phyloP scores from a whole-genome alignment of 208 protist genomes.

The Strigomonas galati region DNA sequence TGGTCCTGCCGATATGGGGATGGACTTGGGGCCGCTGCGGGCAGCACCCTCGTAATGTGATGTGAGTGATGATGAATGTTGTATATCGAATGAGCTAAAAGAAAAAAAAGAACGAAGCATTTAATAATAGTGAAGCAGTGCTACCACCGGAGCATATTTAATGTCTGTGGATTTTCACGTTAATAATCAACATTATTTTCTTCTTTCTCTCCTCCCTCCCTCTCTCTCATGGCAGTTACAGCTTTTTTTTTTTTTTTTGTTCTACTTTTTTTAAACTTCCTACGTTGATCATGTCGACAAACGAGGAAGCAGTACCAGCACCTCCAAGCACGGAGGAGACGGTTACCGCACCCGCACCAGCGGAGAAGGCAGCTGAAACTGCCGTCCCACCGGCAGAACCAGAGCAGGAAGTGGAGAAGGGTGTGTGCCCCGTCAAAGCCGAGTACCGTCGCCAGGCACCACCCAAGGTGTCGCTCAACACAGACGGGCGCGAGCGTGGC shows the following conservation, averaged over 20 bases:
- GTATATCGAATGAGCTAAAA: background rate
- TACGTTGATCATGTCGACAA: too few species aligned
- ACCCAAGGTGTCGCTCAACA: slow-evolving; percentile 53
- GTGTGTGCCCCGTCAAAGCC: slow-evolving; percentile 63
- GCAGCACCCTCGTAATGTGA: background rate
- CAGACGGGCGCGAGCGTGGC: slow-evolving; percentile 58
- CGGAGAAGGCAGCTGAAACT: too few species aligned
- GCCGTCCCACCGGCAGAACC: too few species aligned
- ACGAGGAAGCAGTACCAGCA: too few species aligned
- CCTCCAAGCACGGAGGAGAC: too few species aligned
- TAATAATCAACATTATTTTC: slow-evolving; percentile 4
- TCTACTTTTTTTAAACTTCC: too few species aligned
- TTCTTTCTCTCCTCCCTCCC: slow-evolving; percentile 9
- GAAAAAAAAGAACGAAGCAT: slow-evolving; percentile 1
- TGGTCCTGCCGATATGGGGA: slow-evolving; percentile 69
- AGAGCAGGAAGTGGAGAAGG: slow-evolving; percentile 16
- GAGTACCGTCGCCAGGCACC: slow-evolving; percentile 56
- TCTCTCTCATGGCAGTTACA: too few species aligned
- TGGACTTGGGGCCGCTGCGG: slow-evolving; percentile 39
- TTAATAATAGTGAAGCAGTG: slow-evolving; percentile 1
- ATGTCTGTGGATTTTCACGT: too few species aligned
- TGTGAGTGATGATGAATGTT: too few species aligned
- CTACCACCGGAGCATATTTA: too few species aligned
- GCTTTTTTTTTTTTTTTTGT: slow-evolving; percentile 10
- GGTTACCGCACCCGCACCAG: too few species aligned